Evolutionary conservation across 208 protist species (phyloP), one percentile per base, ranked within the genome.

Genomic region (Acanthamoeba lenticulata): DNA sequence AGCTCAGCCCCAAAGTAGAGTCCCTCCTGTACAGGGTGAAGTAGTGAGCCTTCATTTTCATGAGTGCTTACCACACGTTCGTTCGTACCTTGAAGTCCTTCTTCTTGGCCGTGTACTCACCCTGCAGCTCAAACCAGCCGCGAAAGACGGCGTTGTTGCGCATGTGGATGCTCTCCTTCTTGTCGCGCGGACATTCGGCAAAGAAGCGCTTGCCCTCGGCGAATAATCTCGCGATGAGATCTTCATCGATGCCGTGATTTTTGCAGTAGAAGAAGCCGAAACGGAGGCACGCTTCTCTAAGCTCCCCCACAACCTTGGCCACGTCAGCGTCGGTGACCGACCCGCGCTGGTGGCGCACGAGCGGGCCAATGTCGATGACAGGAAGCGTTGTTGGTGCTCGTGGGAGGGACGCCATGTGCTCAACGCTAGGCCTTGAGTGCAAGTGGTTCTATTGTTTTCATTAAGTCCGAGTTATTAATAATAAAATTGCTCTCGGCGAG

Each of bases 1-100:
- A 81, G 69, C 69, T 81, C 69, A n/a, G 69, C 69, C n/a, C 69
- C 69, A 81, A 81, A 81, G 38, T 81, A 81, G 69, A 81, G 69
- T n/a, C 69, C 69, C 38, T 81, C 69, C 69, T 81, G 69, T 13
- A 67, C 55, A 52, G n/a, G n/a, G n/a, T n/a, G n/a, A n/a, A n/a
- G n/a, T n/a, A n/a, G n/a, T n/a, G n/a, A n/a, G n/a, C n/a, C n/a
- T n/a, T n/a, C n/a, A n/a, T n/a, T n/a, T n/a, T n/a, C n/a, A n/a
- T n/a, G n/a, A n/a, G n/a, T n/a, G n/a, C n/a, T n/a, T n/a, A n/a
- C n/a, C n/a, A n/a, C n/a, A n/a, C n/a, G n/a, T n/a, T n/a, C n/a
- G n/a, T n/a, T n/a, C 32, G 2, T 24, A 81, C 69, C 69, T 81
- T 81, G 21, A 81, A 81, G 36, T 81, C 69, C 69, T 81, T 81